Percentiles rank a stretch among this genome's conserved stretches.
phyloP scores from a whole-genome alignment of 306 rosid genomes.

The Myrica gale region DNA sequence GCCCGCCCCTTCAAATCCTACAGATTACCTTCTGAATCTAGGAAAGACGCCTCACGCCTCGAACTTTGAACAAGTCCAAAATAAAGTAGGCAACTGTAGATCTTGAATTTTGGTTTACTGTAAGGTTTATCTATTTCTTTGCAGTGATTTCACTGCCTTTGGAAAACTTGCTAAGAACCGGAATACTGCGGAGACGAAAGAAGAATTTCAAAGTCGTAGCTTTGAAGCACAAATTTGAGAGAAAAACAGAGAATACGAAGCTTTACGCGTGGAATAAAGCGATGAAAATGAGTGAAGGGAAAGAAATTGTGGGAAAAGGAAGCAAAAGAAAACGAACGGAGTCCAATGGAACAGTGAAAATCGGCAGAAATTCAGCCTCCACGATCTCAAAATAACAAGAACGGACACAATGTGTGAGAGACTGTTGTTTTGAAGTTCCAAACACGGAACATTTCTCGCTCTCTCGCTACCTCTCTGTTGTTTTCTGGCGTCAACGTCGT shows the following conservation, averaged over 20 bases:
- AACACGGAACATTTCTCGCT: constrained; percentile 6
- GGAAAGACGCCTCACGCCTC: neutral
- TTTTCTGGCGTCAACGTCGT: constrained; percentile 40
- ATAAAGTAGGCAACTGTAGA: constrained; percentile 1
- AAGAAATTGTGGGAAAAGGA: constrained; percentile 9
- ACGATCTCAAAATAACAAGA: constrained; percentile 38
- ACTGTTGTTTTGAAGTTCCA: neutral
- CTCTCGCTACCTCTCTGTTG: constrained; percentile 19
- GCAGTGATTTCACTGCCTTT: neutral
- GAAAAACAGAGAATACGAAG: constrained; percentile 20
- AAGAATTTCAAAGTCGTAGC: constrained; percentile 13
- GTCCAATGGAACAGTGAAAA: constrained; percentile 46
- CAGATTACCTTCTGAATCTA: constrained; percentile 5
- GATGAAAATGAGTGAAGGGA: neutral
- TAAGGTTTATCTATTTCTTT: neutral
- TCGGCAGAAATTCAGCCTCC: constrained; percentile 26
- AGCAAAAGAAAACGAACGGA: constrained; percentile 11
- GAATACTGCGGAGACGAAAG: neutral
- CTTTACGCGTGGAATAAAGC: constrained; percentile 34
- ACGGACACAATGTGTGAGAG: neutral
- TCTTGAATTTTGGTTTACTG: constrained; percentile 9
- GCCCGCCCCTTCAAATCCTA: neutral
- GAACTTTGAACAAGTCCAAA: constrained; percentile 2
- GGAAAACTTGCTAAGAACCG: constrained; percentile 8
- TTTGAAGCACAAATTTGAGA: constrained; percentile 27